Base-by-base conservation (phyloP, 306 rosid genomes). In the Prosopis cineraria region DNA sequence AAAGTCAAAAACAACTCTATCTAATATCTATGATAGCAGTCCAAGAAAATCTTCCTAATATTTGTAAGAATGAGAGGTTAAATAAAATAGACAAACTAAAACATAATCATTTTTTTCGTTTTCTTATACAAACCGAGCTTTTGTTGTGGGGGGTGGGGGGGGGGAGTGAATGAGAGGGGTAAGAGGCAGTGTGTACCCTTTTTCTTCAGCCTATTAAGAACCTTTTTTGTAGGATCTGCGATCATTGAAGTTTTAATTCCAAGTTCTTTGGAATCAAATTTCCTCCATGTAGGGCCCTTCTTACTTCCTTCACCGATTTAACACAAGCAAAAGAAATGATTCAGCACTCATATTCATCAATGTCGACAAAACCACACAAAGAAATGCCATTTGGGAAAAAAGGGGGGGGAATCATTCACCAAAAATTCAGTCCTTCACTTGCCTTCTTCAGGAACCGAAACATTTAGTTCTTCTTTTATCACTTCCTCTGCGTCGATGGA, bases 161-260 rank as follows among this genome's bases (percentile, higher is more conserved):
- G n/a, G n/a, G n/a, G n/a, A n/a, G 68, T 41, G 47, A 25, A 14
- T 3, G 22, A 19, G 59, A 78, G 52, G n/a, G 45, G 66, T 70
- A 36, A 60, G 36, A 52, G 47, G 8, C 33, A 73, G 53, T 34
- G 68, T 17, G 20, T 78, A 92, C 98, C 97, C 68, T 77, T 85
- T 81, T 84, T 81, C 88, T 87, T 92, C 39, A 94, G 90, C 60
- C 41, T 78, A 73, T 83, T 84, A 1, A 94, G 91, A 87, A 94
- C 96, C 86, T 83, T 90, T 65, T 77, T 85, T 3, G 87, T 87
- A 14, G 97, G 85, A 78, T 13, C 84, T 33, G 93, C 33, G n/a
- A 94, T 89, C 96, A 85, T 90, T 6, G 89, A 92, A 67, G 79
- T 74, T 48, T 76, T 80, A 72, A 94, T 90, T 39, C 97, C 97